Evolutionary conservation across 2,329 filamentous ascomycete species (phyloP).

Genomic region (Ophiocordyceps unilateralis): DNA sequence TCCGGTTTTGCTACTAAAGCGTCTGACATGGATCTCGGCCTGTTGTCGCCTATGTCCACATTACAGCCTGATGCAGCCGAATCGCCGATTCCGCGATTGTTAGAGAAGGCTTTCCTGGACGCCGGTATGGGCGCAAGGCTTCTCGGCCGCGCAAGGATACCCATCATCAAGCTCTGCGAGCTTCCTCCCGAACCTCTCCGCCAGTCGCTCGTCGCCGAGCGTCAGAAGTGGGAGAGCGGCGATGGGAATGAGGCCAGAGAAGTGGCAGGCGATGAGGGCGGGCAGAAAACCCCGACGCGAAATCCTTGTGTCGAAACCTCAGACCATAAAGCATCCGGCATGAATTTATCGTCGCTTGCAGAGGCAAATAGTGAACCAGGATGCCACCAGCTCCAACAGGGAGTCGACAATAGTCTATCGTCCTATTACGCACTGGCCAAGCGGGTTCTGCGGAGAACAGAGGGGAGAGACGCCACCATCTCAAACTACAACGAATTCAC

Average conservation of each 20-base stretch:
- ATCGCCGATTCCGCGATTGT: slow-evolving; percentile 50
- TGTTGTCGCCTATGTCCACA: slow-evolving; percentile 47
- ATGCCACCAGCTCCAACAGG: slow-evolving; percentile 22
- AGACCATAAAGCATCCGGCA: slow-evolving; percentile 1
- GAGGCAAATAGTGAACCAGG: slow-evolving; percentile 4
- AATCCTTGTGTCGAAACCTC: slow-evolving; percentile 9
- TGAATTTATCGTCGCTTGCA: slow-evolving; percentile 1
- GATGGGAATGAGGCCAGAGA: slow-evolving; percentile 21
- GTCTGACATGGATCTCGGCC: slow-evolving; percentile 81
- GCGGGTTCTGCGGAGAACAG: slow-evolving; percentile 27
- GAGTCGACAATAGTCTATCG: slow-evolving; percentile 20
- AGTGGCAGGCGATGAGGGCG: slow-evolving; percentile 17
- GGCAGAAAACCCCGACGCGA: slow-evolving; percentile 7
- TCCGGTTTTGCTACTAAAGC: slow-evolving; percentile 75
- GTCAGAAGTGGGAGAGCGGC: slow-evolving; percentile 53
- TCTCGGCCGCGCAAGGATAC: slow-evolving; percentile 62
- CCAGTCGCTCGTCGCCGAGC: slow-evolving; percentile 42
- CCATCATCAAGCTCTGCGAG: slow-evolving; percentile 77
- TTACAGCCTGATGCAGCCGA: slow-evolving; percentile 34
- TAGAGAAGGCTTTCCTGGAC: slow-evolving; percentile 60
- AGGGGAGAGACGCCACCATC: slow-evolving; percentile 31
- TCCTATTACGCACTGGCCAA: slow-evolving; percentile 32
- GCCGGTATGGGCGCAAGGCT: slow-evolving; percentile 59
- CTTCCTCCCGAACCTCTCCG: slow-evolving; percentile 44
- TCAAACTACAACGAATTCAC: slow-evolving; percentile 27